Conservation (phyloP, 2,329 filamentous ascomycete genomes). For the Trichoderma hamatum region DNA sequence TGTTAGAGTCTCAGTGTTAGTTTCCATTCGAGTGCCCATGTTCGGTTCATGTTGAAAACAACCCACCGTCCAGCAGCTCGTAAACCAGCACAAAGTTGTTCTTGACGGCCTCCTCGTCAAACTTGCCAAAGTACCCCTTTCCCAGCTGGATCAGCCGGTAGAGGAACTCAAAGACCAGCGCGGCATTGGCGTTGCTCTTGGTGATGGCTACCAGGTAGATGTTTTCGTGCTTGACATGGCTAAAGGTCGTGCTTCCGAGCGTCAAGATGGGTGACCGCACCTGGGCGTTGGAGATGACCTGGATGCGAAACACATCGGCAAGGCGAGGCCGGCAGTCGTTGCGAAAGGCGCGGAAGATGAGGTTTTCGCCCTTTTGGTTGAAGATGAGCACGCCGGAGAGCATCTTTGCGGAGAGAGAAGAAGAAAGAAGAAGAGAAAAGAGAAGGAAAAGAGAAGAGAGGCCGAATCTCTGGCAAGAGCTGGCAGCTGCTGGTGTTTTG, state of each 20-base stretch:
- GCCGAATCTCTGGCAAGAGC: neutral
- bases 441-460: neutral
- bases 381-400: constrained; percentile 96
- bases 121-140: constrained; percentile 96
- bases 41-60: neutral
- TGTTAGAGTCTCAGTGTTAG: neutral
- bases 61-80: constrained; percentile 85
- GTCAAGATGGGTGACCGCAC: constrained; percentile 97
- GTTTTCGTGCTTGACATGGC: constrained; percentile 99
- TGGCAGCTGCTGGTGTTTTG: constrained; percentile 5
- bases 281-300: constrained; percentile 97
- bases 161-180: constrained; percentile 95
- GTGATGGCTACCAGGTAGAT: constrained; percentile 97
- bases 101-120: constrained; percentile 99
- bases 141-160: constrained; percentile 90
- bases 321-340: constrained; percentile 97
- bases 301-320: constrained; percentile 98
- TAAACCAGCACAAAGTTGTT: constrained; percentile 99
- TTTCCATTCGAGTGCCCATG: neutral
- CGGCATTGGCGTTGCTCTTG: constrained; percentile 98
- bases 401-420: constrained; percentile 57
- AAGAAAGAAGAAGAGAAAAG: neutral
- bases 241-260: constrained; percentile 96
- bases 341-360: constrained; percentile 98
- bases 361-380: constrained; percentile 99